Conservation (phyloP, 148 eudicot species). For the Talinum fruticosum region DNA sequence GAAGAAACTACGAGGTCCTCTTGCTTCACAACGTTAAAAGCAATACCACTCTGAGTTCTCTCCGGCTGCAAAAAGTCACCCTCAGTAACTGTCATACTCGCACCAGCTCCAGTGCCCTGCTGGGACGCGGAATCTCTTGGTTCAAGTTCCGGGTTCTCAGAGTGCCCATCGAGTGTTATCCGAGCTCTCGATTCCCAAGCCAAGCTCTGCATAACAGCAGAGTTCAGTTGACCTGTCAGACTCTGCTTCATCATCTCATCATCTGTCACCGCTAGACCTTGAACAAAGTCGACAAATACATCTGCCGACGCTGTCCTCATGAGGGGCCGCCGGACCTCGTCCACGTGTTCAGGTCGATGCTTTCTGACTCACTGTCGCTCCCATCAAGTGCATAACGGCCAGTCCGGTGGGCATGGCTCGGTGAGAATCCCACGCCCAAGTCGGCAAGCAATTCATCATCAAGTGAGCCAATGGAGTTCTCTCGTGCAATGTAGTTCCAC, state of each 20-base stretch:
- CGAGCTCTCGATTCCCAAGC: constrained; percentile 37
- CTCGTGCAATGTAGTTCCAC: constrained; percentile 93
- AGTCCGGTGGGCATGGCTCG: constrained; percentile 35
- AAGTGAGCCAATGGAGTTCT: constrained; percentile 83
- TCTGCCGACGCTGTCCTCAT: constrained; percentile 92
- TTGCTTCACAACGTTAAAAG: constrained; percentile 73
- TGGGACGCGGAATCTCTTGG: not conserved
- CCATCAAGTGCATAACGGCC: constrained; percentile 47
- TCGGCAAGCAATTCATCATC: constrained; percentile 67
- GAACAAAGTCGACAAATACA: constrained; percentile 61
- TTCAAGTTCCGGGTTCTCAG: constrained; percentile 34
- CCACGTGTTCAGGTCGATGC: constrained; percentile 59
- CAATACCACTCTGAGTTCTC: constrained; percentile 61
- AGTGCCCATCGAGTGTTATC: constrained; percentile 45
- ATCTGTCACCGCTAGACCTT: constrained; percentile 42
- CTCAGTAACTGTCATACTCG: constrained; percentile 61
- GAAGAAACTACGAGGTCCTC: constrained; percentile 51
- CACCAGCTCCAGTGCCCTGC: not conserved
- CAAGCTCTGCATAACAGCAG: constrained; percentile 30
- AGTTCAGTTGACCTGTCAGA: constrained; percentile 23
- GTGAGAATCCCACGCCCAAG: constrained; percentile 33
- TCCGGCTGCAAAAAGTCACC: constrained; percentile 86
- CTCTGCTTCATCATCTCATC: not conserved
- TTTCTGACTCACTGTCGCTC: constrained; percentile 86
- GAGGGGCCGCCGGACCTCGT: constrained; percentile 92